Percentiles rank a stretch among this genome's conserved stretches.
These are phyloP conservation scores for Solanum sejunctum DNA, from an alignment of 257 asterid species.

Conservation along the genomic window DNA sequence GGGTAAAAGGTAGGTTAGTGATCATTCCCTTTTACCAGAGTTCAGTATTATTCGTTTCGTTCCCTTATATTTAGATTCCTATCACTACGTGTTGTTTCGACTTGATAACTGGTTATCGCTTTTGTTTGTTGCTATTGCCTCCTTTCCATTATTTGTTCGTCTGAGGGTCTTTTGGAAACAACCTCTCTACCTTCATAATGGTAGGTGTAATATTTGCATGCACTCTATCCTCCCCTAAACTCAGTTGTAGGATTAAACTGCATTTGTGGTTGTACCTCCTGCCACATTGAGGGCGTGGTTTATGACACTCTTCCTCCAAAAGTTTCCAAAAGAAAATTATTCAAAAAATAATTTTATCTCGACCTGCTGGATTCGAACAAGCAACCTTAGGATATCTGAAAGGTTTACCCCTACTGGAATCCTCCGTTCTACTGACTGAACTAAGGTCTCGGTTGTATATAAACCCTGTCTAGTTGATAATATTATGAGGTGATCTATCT, in stretches of 20 bases:
- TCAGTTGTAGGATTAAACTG: too few relatives aligned
- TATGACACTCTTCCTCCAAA: background rate
- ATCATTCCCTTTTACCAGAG: background rate
- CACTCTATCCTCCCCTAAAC: background rate
- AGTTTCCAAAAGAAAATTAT: background rate
- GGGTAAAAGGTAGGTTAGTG: background rate
- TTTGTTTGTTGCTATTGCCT: background rate
- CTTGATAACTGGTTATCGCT: background rate
- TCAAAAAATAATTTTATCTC: background rate
- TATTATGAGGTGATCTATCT: background rate
- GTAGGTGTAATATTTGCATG: background rate
- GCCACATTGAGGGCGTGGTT: background rate
- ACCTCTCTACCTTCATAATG: background rate
- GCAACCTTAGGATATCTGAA: background rate
- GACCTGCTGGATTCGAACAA: background rate
- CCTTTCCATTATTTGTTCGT: background rate
- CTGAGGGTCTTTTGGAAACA: background rate
- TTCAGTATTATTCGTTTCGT: background rate
- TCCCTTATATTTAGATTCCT: background rate
- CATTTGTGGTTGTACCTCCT: too few relatives aligned
- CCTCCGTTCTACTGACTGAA: slow-evolving; percentile 1
- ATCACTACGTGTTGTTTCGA: background rate
- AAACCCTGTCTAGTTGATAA: background rate
- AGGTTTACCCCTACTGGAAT: background rate
- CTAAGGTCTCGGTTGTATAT: background rate